phyloP scores from a whole-genome alignment of 2,329 filamentous ascomycete species.

The Dendrostoma leiphaemia region DNA sequence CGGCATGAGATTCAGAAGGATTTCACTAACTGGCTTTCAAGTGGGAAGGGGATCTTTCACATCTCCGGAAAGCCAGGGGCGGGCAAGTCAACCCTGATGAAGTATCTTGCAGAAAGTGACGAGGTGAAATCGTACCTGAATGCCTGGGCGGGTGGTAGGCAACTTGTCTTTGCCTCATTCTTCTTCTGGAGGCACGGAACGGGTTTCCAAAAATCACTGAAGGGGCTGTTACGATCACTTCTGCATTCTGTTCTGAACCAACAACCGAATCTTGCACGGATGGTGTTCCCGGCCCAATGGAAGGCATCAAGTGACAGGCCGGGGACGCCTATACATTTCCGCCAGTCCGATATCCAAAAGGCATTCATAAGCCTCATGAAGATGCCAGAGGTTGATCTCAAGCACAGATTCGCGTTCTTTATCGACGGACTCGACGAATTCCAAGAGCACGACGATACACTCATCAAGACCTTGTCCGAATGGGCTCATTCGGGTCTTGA shows the following conservation, averaged over 20 bases:
- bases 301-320: not conserved
- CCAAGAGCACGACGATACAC: slow-evolving; percentile 3
- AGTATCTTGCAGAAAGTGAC: slow-evolving; percentile 19
- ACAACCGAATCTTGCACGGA: slow-evolving; percentile 15
- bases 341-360: not conserved
- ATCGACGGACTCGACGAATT: slow-evolving; percentile 24
- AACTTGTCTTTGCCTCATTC: slow-evolving; percentile 15
- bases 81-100: slow-evolving; percentile 29
- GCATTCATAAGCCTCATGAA: not conserved
- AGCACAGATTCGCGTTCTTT: slow-evolving; percentile 19
- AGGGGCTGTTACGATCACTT: slow-evolving; percentile 21
- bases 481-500: not conserved
- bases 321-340: not conserved
- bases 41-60: slow-evolving; percentile 19
- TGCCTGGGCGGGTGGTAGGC: slow-evolving; percentile 16
- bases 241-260: slow-evolving; percentile 21
- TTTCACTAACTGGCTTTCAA: slow-evolving; percentile 18
- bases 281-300: slow-evolving; percentile 19
- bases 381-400: not conserved
- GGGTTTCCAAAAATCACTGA: slow-evolving; percentile 20
- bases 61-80: slow-evolving; percentile 27
- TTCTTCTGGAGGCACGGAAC: slow-evolving; percentile 26
- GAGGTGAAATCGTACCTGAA: slow-evolving; percentile 13
- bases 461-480: slow-evolving; percentile 12
- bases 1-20: not conserved